phyloP scores from a whole-genome alignment of 2,329 filamentous ascomycete genomes.

The Nigrograna mackinnonii region DNA sequence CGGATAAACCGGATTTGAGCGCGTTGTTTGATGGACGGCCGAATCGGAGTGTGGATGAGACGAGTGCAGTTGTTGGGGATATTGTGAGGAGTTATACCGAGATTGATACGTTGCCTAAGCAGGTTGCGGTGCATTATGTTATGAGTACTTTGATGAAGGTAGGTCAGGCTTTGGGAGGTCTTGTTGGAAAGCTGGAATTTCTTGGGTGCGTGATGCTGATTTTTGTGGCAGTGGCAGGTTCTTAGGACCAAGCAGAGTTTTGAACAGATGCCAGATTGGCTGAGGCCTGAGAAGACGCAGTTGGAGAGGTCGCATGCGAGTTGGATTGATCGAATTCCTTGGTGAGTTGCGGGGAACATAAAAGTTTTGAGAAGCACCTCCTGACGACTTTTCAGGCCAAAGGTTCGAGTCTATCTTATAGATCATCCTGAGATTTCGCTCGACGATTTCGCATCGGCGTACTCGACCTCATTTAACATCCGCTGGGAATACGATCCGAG shows the following conservation, averaged over 20 bases:
- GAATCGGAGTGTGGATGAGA: slow-evolving; percentile 20
- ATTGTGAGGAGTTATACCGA: slow-evolving; percentile 18
- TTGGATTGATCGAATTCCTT: slow-evolving; percentile 28
- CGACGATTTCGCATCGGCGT: slow-evolving; percentile 23
- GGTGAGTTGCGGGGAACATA: slow-evolving; percentile 6
- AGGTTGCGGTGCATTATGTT: slow-evolving; percentile 24
- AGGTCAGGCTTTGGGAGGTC: background rate
- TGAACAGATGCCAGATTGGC: slow-evolving; percentile 25
- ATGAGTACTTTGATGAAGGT: slow-evolving; percentile 26
- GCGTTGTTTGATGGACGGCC: slow-evolving; percentile 17
- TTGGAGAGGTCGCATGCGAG: slow-evolving; percentile 18
- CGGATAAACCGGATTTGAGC: slow-evolving; percentile 19
- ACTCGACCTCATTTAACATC: slow-evolving; percentile 20
- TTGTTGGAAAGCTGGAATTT: background rate
- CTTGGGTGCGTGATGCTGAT: too few species aligned
- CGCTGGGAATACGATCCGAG: slow-evolving; percentile 24
- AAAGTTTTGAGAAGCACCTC: too few species aligned
- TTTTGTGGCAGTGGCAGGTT: slow-evolving; percentile 20
- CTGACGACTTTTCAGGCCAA: slow-evolving; percentile 15
- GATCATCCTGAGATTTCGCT: slow-evolving; percentile 22
- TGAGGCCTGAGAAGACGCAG: slow-evolving; percentile 20
- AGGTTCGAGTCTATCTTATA: slow-evolving; percentile 20
- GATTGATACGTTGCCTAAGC: slow-evolving; percentile 25
- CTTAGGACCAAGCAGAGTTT: slow-evolving; percentile 18
- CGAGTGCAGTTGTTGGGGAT: slow-evolving; percentile 15